These are phyloP conservation scores for Lachnellula subtilissima DNA, from an alignment of 2,329 filamentous ascomycete genomes.

Conservation along the genomic window DNA sequence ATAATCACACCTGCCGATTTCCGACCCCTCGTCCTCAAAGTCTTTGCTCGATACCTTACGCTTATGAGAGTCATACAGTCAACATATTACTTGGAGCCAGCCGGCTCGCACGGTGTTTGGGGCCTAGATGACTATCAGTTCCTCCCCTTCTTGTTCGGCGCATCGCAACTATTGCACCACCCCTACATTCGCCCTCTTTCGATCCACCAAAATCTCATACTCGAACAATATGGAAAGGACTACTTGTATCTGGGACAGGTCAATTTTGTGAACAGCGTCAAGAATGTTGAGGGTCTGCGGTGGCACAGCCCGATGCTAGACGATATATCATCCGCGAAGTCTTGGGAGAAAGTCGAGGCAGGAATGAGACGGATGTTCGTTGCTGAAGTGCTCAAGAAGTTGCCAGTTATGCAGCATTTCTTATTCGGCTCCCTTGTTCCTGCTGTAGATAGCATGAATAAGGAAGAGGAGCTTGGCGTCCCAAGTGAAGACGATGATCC, in stretches of 20 bases:
- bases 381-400: constrained; percentile 83
- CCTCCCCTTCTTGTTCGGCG: constrained; percentile 89
- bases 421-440: constrained; percentile 83
- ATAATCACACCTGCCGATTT: constrained; percentile 64
- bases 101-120: constrained; percentile 96
- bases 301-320: constrained; percentile 99
- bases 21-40: constrained; percentile 64
- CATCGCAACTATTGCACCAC: constrained; percentile 82
- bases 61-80: constrained; percentile 86
- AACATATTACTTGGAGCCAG: constrained; percentile 94
- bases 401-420: constrained; percentile 99
- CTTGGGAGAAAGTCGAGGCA: constrained; percentile 85
- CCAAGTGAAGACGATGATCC: constrained; percentile 45
- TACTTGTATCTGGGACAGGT: constrained; percentile 93
- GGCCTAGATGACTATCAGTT: constrained; percentile 97
- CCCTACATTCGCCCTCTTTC: constrained; percentile 70
- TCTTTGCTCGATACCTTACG: constrained; percentile 77
- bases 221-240: constrained; percentile 80
- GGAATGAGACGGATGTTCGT: constrained; percentile 98
- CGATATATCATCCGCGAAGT: constrained; percentile 87
- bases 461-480: constrained; percentile 48
- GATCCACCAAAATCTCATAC: constrained; percentile 81
- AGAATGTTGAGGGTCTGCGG: constrained; percentile 86
- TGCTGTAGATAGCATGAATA: constrained; percentile 76
- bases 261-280: constrained; percentile 89